A percentile compares a stretch with the other conserved stretches of the same genome.
phyloP scores from a whole-genome alignment of 805 yeast species.

The Ogataea salicorniae region DNA sequence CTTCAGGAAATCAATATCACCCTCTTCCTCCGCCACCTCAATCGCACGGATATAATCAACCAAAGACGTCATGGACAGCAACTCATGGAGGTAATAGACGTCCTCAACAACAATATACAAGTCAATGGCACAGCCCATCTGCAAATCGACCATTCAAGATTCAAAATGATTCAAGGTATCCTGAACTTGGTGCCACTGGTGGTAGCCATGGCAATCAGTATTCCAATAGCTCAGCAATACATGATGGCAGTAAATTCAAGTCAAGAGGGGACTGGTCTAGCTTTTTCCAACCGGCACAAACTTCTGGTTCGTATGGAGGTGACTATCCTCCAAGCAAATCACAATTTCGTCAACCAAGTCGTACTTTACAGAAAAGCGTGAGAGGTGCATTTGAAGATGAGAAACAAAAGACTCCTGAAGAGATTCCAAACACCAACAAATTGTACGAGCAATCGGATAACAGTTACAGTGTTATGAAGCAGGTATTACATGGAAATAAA shows the following conservation, averaged over 20 bases:
- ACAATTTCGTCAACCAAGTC: conserved; percentile 7
- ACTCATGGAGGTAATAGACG: not conserved
- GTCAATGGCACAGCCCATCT: not conserved
- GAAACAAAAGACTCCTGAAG: no score
- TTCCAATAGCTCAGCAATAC: not conserved
- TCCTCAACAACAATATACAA: not conserved
- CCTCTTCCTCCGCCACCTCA: not conserved
- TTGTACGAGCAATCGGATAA: conserved; percentile 12
- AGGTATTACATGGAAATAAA: conserved; percentile 11
- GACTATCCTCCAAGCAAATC: conserved; percentile 3
- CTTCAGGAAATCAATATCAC: not conserved
- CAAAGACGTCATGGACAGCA: conserved; percentile 6
- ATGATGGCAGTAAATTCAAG: not conserved
- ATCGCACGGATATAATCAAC: not conserved
- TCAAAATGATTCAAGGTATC: conserved; percentile 3
- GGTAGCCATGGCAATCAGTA: not conserved
- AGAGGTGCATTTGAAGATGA: not conserved
- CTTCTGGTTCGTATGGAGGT: not conserved
- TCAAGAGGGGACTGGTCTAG: not conserved
- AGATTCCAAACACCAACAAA: conserved; percentile 3
- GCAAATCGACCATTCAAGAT: not conserved
- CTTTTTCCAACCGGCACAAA: no score
- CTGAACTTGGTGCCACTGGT: not conserved
- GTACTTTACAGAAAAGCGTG: not conserved
- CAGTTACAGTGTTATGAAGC: conserved; percentile 16